These are phyloP conservation scores for Annona squamosa DNA, from an alignment of 164 flowering plant species.

Conservation along the genomic window DNA sequence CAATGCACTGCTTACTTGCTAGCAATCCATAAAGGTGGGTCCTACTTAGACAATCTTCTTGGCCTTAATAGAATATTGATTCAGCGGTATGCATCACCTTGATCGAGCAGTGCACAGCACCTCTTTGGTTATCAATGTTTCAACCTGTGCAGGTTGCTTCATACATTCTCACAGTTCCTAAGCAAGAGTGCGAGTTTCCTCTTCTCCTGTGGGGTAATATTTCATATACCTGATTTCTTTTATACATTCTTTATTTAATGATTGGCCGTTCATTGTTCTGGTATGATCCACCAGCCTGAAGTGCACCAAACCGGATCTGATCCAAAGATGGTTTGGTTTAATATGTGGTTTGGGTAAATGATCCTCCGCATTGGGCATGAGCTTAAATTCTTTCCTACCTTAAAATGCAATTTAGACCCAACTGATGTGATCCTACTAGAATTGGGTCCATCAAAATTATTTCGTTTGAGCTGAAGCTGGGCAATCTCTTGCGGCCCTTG, in stretches of 20 bases:
- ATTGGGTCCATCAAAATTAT: too few species aligned
- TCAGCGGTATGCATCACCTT: neutral
- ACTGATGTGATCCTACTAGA: too few species aligned
- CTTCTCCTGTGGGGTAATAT: conserved; percentile 69
- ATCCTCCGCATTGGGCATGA: too few species aligned
- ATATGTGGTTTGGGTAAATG: too few species aligned
- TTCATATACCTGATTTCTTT: neutral
- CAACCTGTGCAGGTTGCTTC: conserved; percentile 43
- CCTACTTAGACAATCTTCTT: neutral
- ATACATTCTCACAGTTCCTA: conserved; percentile 60
- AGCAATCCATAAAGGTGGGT: neutral
- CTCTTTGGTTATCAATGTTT: neutral
- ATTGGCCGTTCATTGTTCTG: too few species aligned
- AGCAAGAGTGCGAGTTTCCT: conserved; percentile 68
- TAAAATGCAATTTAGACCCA: too few species aligned
- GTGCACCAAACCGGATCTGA: too few species aligned
- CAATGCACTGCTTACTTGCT: neutral
- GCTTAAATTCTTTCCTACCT: too few species aligned
- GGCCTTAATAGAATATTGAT: neutral
- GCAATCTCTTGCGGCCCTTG: too few species aligned
- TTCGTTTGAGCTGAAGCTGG: too few species aligned
- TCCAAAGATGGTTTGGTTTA: too few species aligned
- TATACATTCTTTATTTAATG: neutral
- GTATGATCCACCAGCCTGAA: too few species aligned
- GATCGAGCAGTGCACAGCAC: neutral